Evolutionary conservation across 2,329 filamentous ascomycete species (phyloP).

Genomic region (Calonectria ilicicola): DNA sequence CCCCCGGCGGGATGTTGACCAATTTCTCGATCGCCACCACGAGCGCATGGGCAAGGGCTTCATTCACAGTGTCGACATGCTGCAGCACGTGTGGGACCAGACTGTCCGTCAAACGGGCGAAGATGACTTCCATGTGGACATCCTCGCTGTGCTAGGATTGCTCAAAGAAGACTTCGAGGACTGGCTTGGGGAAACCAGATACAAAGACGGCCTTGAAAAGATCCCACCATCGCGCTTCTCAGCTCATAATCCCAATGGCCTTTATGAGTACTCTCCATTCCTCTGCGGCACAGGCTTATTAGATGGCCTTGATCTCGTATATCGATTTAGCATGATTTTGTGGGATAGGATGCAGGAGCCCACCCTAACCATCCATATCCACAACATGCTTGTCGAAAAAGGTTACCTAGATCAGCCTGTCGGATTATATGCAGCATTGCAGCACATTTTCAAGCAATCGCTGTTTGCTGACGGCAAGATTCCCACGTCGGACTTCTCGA

Average conservation of each 20-base stretch:
- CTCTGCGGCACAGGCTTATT: slow-evolving; percentile 59
- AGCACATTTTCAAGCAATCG: slow-evolving; percentile 29
- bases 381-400: slow-evolving; percentile 60
- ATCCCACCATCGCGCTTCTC: slow-evolving; percentile 58
- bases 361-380: slow-evolving; percentile 55
- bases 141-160: slow-evolving; percentile 8
- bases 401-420: slow-evolving; percentile 51
- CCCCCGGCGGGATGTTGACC: slow-evolving; percentile 54
- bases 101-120: background rate
- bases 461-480: slow-evolving; percentile 20
- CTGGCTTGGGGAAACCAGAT: slow-evolving; percentile 31
- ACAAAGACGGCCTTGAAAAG: slow-evolving; percentile 10
- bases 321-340: slow-evolving; percentile 43
- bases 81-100: slow-evolving; percentile 1
- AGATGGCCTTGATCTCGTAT: slow-evolving; percentile 57
- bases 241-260: slow-evolving; percentile 53
- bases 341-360: slow-evolving; percentile 56
- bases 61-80: background rate
- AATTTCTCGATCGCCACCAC: slow-evolving; percentile 54
- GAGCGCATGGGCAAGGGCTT: slow-evolving; percentile 34
- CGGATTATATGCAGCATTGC: slow-evolving; percentile 46
- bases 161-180: slow-evolving; percentile 25
- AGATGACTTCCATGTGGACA: background rate
- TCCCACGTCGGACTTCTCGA: slow-evolving; percentile 24
- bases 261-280: slow-evolving; percentile 63